Evolutionary conservation across 2,329 filamentous ascomycete species (phyloP).

Genomic region (Penicillium sp.): DNA sequence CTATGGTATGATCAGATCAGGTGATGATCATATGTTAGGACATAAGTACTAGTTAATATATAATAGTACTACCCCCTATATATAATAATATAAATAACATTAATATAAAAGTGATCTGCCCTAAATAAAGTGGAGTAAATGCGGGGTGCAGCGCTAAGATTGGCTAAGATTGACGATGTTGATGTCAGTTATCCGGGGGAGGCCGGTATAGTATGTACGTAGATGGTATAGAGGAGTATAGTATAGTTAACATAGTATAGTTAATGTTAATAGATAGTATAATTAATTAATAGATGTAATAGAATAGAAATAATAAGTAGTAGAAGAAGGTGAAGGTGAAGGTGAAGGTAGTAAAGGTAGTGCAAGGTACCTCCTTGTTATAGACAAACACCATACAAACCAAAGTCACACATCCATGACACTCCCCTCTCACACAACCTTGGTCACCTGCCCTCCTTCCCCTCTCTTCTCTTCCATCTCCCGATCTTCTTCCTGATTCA

Average conservation of each 20-base stretch:
- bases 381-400: neutral
- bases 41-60: neutral
- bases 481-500: slow-evolving; percentile 6
- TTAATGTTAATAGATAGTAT: too few relatives aligned
- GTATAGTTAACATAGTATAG: neutral
- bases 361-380: too few relatives aligned
- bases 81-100: neutral
- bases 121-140: slow-evolving; percentile 25
- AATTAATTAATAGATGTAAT: neutral
- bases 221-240: too few relatives aligned
- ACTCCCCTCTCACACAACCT: slow-evolving; percentile 6
- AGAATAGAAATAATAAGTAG: too few relatives aligned
- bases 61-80: neutral
- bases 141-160: slow-evolving; percentile 37
- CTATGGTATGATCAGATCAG: neutral
- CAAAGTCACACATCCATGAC: slow-evolving; percentile 22
- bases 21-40: neutral
- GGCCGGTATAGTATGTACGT: slow-evolving; percentile 11
- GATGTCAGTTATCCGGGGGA: slow-evolving; percentile 33
- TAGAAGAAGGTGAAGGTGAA: too few relatives aligned
- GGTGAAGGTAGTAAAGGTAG: neutral
- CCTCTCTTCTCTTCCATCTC: slow-evolving; percentile 7
- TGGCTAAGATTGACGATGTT: slow-evolving; percentile 18
- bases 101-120: slow-evolving; percentile 4
- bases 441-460: slow-evolving; percentile 32